Base-by-base conservation (phyloP, 805 yeast species). In the Saccharomycopsis sp. region DNA sequence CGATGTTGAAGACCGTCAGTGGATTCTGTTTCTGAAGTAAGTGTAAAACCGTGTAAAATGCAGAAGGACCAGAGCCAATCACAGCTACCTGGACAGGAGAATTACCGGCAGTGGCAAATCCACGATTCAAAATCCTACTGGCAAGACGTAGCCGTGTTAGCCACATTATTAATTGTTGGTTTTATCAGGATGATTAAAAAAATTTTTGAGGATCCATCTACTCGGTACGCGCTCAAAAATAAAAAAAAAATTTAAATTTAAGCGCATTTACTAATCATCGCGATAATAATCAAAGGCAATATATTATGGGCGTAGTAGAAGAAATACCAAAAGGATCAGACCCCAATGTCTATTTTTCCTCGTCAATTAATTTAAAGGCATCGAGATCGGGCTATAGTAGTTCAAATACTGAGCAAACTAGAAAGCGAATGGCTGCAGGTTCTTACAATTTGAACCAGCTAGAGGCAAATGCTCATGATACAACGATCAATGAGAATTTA, bases 51-150 rank as follows among this genome's bases (percentile, higher is more conserved):
- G 97, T 83, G 61, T 90, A 93, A 57, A 93, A 87, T 1, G 96
- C 97, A 1, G 97, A 89, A 0, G 99, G 98, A 0, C 99, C 99
- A 0, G 96, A 75, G 1, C 98, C 98, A 3, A 93, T 77, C 4
- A 93, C 74, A 0, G 96, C 95, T 8, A 85, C 70, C 4, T 50
- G 20, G 38, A 39, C 13, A 8, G 35, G 35, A 5, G 7, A 7
- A 6, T 5, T 31, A n/a, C n/a, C n/a, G n/a, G n/a, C n/a, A n/a
- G n/a, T n/a, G n/a, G n/a, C n/a, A n/a, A n/a, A n/a, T n/a, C n/a
- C n/a, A n/a, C n/a, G n/a, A n/a, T n/a, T n/a, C n/a, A n/a, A n/a
- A n/a, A n/a, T n/a, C n/a, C n/a, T n/a, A n/a, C n/a, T n/a, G n/a
- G n/a, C n/a, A n/a, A n/a, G n/a, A n/a, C n/a, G n/a, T n/a, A n/a